Conservation (phyloP, 108 stramenopile species). For the Fragilariopsis cylindrus region DNA sequence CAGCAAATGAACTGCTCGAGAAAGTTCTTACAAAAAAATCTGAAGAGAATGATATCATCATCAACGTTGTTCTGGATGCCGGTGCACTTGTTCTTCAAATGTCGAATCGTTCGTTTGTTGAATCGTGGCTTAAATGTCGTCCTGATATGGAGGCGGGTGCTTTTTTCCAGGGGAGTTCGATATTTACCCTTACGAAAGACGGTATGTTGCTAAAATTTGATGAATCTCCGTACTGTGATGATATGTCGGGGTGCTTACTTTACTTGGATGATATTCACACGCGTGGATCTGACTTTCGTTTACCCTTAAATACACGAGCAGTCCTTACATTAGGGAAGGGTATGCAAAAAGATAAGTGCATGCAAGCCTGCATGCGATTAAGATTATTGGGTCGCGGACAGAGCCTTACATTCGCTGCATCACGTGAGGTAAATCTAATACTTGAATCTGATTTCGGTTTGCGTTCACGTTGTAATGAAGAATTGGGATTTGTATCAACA, state of each 20-base stretch:
- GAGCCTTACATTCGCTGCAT: slow-evolving; percentile 1
- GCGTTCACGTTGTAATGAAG: background rate
- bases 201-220: background rate
- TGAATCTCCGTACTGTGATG: background rate
- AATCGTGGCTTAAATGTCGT: background rate
- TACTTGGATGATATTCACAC: slow-evolving; percentile 8
- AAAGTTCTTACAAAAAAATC: background rate
- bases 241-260: slow-evolving; percentile 5
- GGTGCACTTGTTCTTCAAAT: slow-evolving; percentile 4
- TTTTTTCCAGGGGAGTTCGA: background rate
- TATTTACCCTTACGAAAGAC: background rate
- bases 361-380: slow-evolving; percentile 4
- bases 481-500: background rate
- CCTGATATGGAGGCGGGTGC: slow-evolving; percentile 2
- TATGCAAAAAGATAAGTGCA: slow-evolving; percentile 8
- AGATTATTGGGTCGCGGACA: background rate
- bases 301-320: background rate
- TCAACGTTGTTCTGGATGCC: slow-evolving; percentile 7
- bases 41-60: background rate
- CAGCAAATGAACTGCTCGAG: background rate
- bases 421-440: background rate
- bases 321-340: background rate
- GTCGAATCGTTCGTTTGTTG: background rate
- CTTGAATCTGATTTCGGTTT: slow-evolving; percentile 1
- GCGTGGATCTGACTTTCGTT: slow-evolving; percentile 1